These are phyloP conservation scores for Ceratocystis smalleyi DNA, from an alignment of 2,329 filamentous ascomycete species.

Conservation along the genomic window DNA sequence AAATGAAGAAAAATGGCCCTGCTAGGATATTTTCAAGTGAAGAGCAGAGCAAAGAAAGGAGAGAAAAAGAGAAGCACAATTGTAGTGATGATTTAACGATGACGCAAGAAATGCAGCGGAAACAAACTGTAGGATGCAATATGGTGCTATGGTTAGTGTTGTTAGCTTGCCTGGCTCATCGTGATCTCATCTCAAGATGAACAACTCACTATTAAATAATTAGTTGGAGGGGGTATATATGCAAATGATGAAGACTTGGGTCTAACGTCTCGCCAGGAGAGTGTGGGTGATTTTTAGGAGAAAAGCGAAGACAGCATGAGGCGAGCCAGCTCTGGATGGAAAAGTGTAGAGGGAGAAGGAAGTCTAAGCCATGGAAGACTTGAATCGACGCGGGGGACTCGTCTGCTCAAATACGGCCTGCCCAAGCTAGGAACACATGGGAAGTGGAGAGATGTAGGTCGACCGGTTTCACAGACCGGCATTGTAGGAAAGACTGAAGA, in stretches of 20 bases:
- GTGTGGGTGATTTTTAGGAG: not conserved
- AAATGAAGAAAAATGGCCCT: not conserved
- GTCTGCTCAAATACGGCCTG: not conserved
- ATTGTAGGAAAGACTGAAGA: not conserved
- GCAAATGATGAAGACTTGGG: not conserved
- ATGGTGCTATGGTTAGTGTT: not conserved
- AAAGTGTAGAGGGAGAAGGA: not conserved
- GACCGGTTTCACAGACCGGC: not conserved
- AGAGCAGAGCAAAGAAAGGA: not conserved
- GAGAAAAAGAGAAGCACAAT: not conserved
- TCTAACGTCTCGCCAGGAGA: not conserved
- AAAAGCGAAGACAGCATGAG: not conserved
- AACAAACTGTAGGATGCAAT: not conserved
- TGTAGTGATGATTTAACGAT: not conserved
- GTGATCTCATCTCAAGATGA: too few relatives aligned
- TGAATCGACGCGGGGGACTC: not conserved
- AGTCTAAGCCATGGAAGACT: not conserved
- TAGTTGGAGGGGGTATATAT: not conserved
- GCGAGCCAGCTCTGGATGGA: not conserved
- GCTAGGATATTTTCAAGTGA: too few relatives aligned
- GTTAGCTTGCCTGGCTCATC: too few relatives aligned
- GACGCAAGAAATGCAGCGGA: too few relatives aligned
- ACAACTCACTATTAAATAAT: not conserved
- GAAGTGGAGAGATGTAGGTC: not conserved
- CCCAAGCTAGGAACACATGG: not conserved